Evolutionary conservation across 208 protist species (phyloP).

Genomic region (Leishmania tarentolae): DNA sequence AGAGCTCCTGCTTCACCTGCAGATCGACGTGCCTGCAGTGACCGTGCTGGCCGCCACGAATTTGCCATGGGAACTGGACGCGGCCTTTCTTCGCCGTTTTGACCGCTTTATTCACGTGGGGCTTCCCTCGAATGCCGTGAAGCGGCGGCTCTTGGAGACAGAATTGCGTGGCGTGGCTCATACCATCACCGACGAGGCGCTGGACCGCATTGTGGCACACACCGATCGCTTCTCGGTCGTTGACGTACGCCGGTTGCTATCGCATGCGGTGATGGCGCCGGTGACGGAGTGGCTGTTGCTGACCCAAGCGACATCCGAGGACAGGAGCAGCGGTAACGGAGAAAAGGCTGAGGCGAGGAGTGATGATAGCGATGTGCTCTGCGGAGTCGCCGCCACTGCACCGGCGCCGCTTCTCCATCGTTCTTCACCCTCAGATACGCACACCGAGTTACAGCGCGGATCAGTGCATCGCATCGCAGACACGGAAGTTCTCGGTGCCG

Average conservation of each 20-base stretch:
- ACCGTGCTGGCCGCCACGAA: constrained; percentile 92
- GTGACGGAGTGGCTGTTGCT: constrained; percentile 76
- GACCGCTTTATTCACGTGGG: constrained; percentile 88
- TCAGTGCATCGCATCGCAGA: neutral
- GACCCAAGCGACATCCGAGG: constrained; percentile 39
- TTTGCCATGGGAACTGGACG: constrained; percentile 91
- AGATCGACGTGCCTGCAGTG: constrained; percentile 52
- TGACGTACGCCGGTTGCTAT: constrained; percentile 91
- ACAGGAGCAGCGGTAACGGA: neutral
- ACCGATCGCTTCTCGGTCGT: constrained; percentile 90
- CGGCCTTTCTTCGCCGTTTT: constrained; percentile 86
- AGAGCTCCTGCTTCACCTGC: constrained; percentile 98
- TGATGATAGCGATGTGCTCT: constrained; percentile 1
- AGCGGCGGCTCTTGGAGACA: constrained; percentile 37
- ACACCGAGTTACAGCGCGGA: neutral
- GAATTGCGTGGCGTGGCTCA: constrained; percentile 47
- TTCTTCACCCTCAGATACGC: neutral
- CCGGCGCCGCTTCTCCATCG: neutral
- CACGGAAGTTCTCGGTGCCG: constrained; percentile 4
- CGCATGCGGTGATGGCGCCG: constrained; percentile 94
- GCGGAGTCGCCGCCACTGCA: neutral
- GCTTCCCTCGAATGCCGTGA: constrained; percentile 50
- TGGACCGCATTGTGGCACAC: constrained; percentile 42
- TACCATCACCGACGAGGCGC: constrained; percentile 35
- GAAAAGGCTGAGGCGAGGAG: neutral